Percentiles rank a stretch among this genome's conserved stretches.
These are phyloP conservation scores for Lachancea cidri DNA, from an alignment of 805 yeast genomes.

Conservation along the genomic window DNA sequence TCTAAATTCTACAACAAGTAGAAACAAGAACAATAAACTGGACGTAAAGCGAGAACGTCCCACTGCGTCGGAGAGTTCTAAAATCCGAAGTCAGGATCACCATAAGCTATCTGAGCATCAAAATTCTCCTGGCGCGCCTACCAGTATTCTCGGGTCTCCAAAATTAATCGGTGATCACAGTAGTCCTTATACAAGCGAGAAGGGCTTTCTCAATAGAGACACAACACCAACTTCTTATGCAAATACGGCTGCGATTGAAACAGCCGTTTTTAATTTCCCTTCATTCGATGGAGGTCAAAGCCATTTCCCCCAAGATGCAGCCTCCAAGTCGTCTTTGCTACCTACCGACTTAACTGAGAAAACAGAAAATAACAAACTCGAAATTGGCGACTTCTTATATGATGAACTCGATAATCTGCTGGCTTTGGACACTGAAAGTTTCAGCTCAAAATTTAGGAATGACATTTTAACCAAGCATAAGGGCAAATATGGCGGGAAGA, in stretches of 20 bases:
- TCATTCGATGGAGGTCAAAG: neutral
- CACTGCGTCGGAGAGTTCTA: too few species aligned
- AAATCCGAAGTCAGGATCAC: too few species aligned
- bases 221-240: too few species aligned
- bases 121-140: neutral
- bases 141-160: neutral
- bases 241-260: neutral
- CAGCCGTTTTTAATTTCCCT: neutral
- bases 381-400: neutral
- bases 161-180: neutral
- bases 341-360: neutral
- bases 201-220: too few species aligned
- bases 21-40: too few species aligned
- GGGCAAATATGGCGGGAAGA: neutral
- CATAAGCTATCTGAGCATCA: too few species aligned
- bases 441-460: neutral
- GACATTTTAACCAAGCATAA: neutral
- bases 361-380: neutral
- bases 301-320: neutral
- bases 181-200: neutral
- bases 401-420: conserved; percentile 1
- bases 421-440: neutral
- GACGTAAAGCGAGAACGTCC: too few species aligned
- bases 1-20: neutral
- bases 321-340: neutral